Conservation (phyloP, 2,329 filamentous ascomycete species). For the Aspergillus sp. region DNA sequence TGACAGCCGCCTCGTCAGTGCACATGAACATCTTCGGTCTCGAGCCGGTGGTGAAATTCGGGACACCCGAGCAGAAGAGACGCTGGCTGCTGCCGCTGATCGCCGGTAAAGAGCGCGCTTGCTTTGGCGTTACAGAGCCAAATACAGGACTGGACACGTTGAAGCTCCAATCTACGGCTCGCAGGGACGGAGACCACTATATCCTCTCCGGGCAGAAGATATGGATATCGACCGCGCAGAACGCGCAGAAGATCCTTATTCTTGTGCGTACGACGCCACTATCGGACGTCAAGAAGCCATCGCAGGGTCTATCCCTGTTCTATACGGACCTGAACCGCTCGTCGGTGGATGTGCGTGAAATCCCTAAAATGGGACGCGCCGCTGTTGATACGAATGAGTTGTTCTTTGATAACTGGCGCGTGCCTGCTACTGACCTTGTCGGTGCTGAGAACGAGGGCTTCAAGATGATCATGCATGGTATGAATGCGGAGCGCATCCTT, state of each 20-base stretch:
- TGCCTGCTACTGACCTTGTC: constrained; percentile 41
- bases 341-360: constrained; percentile 43
- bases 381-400: constrained; percentile 47
- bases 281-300: constrained; percentile 43
- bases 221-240: constrained; percentile 49
- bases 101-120: constrained; percentile 41
- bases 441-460: constrained; percentile 47
- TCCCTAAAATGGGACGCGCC: constrained; percentile 48
- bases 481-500: constrained; percentile 41
- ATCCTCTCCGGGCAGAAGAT: constrained; percentile 44
- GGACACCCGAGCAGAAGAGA: constrained; percentile 43
- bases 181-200: constrained; percentile 36
- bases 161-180: constrained; percentile 40
- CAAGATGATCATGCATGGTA: constrained; percentile 44
- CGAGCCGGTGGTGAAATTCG: constrained; percentile 48
- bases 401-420: constrained; percentile 47
- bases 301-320: constrained; percentile 47
- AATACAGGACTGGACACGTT: constrained; percentile 47
- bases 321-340: constrained; percentile 44
- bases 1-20: constrained; percentile 44
- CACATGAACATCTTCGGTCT: constrained; percentile 53
- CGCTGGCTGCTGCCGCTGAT: constrained; percentile 43
- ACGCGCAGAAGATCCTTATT: constrained; percentile 46
- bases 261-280: constrained; percentile 44
- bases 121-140: constrained; percentile 46